Evolutionary conservation across 805 yeast genomes (phyloP).

Genomic region (Saitoella complicata): DNA sequence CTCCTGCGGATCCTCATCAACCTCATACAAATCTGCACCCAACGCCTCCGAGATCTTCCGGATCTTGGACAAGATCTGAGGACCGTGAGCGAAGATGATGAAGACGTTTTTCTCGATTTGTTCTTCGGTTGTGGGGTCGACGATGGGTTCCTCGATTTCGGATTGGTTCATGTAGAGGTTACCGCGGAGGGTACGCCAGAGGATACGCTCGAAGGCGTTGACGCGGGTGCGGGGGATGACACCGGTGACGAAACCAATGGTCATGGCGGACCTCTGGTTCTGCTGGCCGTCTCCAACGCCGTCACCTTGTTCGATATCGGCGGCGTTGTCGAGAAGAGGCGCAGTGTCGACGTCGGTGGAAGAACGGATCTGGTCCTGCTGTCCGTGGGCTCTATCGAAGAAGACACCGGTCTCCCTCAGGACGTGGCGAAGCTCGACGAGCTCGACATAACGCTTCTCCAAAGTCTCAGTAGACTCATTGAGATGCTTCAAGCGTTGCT

Average conservation of each 20-base stretch:
- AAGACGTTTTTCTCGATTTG: conserved; percentile 63
- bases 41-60: conserved; percentile 76
- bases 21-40: conserved; percentile 60
- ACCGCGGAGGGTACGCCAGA: conserved; percentile 90
- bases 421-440: conserved; percentile 58
- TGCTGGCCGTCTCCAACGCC: conserved; percentile 1
- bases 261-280: conserved; percentile 13
- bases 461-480: conserved; percentile 52
- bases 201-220: conserved; percentile 55
- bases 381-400: conserved; percentile 16
- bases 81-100: conserved; percentile 84
- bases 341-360: conserved; percentile 24
- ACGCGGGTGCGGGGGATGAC: conserved; percentile 61
- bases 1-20: conserved; percentile 31
- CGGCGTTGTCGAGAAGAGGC: conserved; percentile 25
- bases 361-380: conserved; percentile 3
- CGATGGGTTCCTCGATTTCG: conserved; percentile 53
- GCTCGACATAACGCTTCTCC: conserved; percentile 41
- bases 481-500: conserved; percentile 57
- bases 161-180: conserved; percentile 63
- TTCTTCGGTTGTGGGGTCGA: conserved; percentile 42
- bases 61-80: conserved; percentile 51
- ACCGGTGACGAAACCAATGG: conserved; percentile 52
- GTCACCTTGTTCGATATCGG: conserved; percentile 5
- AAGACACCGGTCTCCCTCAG: conserved; percentile 33